These are phyloP conservation scores for Leptographium radiaticola DNA, from an alignment of 2,329 filamentous ascomycete species.

Conservation along the genomic window DNA sequence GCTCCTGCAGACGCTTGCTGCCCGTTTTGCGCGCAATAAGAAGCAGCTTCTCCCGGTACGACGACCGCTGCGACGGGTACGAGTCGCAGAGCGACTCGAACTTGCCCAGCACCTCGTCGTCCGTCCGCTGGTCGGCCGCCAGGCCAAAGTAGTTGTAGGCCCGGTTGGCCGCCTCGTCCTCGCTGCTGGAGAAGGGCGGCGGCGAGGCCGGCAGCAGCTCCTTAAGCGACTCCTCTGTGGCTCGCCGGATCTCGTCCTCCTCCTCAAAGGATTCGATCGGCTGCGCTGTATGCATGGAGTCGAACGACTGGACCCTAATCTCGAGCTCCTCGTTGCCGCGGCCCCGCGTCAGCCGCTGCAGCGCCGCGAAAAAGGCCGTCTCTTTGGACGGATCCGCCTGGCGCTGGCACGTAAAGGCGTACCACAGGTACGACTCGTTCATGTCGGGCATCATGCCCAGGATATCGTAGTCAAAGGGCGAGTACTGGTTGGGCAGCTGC, in stretches of 20 bases:
- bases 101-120: conserved; percentile 12
- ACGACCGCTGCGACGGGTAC: conserved; percentile 15
- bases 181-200: not conserved
- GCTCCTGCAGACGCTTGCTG: conserved; percentile 9
- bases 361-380: conserved; percentile 8
- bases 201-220: not conserved
- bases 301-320: conserved; percentile 8
- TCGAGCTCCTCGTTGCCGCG: conserved; percentile 13
- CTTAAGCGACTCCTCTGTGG: conserved; percentile 10
- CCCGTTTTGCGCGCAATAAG: conserved; percentile 15
- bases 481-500: not conserved
- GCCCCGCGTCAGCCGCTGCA: conserved; percentile 11
- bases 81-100: conserved; percentile 13
- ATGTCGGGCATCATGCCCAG: conserved; percentile 14
- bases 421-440: conserved; percentile 16
- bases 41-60: conserved; percentile 16
- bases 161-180: conserved; percentile 4
- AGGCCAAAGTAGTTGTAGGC: conserved; percentile 17
- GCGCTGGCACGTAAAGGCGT: conserved; percentile 15
- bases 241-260: conserved; percentile 12
- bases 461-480: conserved; percentile 9
- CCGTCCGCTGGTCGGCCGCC: conserved; percentile 2
- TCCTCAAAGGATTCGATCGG: not conserved
- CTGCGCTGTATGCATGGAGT: conserved; percentile 7
- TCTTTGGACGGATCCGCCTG: conserved; percentile 11